Conservation (phyloP, 1,139 yeast species). For the Pichia terricola region DNA sequence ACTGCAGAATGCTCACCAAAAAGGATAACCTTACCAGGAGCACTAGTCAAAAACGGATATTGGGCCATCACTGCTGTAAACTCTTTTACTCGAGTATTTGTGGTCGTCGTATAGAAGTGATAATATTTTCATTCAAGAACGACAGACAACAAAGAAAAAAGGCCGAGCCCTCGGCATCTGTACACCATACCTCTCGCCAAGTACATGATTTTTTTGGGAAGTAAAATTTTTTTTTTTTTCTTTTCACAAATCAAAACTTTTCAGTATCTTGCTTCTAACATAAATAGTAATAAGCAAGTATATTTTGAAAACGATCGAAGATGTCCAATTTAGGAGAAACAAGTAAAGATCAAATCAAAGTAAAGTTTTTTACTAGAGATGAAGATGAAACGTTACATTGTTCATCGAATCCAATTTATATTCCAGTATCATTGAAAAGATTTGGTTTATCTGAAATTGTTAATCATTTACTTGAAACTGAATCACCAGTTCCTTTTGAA, state of each 20-base stretch:
- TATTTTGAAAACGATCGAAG: too few relatives aligned
- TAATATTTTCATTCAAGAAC: too few relatives aligned
- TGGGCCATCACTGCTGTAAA: constrained; percentile 7
- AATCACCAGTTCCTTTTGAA: constrained; percentile 78
- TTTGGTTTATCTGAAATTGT: constrained; percentile 93
- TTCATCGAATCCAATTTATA: constrained; percentile 77
- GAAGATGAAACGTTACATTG: constrained; percentile 63
- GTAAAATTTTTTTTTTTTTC: too few relatives aligned
- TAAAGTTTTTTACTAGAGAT: constrained; percentile 80
- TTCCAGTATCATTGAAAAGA: constrained; percentile 77
- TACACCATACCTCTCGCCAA: too few relatives aligned
- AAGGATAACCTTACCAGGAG: constrained; percentile 94
- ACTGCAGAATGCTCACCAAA: constrained; percentile 98
- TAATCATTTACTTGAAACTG: constrained; percentile 63
- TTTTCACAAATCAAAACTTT: too few relatives aligned
- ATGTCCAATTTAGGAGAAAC: constrained; percentile 6
- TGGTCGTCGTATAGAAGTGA: too few relatives aligned
- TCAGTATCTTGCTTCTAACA: too few relatives aligned
- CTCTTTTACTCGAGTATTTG: too few relatives aligned
- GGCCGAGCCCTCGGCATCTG: too few relatives aligned
- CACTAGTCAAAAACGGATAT: constrained; percentile 65
- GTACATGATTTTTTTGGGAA: too few relatives aligned
- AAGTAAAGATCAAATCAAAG: constrained; percentile 44
- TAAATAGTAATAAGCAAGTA: too few relatives aligned
- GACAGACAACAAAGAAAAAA: too few relatives aligned